These are phyloP conservation scores for Agarophyton chilense DNA, from an alignment of 23 red algal species.

Conservation along the genomic window DNA sequence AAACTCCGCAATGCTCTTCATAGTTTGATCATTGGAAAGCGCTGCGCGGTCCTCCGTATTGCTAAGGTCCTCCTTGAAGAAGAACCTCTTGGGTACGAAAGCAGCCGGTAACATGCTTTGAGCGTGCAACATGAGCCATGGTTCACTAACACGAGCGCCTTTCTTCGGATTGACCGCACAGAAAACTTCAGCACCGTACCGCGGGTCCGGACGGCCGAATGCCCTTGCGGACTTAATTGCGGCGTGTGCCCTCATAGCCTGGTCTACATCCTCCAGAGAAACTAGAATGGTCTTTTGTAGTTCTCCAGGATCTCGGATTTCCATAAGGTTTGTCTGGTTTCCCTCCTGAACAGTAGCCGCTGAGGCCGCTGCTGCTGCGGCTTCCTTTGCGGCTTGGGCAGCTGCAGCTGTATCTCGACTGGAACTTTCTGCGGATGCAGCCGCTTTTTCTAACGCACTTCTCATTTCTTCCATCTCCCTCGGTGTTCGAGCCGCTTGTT, in stretches of 20 bases:
- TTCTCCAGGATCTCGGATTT: constrained; percentile 49
- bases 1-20: constrained; percentile 47
- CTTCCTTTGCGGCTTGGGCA: constrained; percentile 45
- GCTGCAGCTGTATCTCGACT: constrained; percentile 54
- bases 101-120: constrained; percentile 73
- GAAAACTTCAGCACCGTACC: constrained; percentile 71
- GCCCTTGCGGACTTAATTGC: constrained; percentile 51
- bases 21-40: constrained; percentile 32
- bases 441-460: constrained; percentile 31
- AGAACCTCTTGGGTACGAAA: constrained; percentile 71
- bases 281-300: constrained; percentile 63
- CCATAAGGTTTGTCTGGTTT: constrained; percentile 15
- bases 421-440: constrained; percentile 56
- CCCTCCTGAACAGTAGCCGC: constrained; percentile 2
- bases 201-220: constrained; percentile 64
- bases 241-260: constrained; percentile 62
- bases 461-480: constrained; percentile 61
- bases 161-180: constrained; percentile 53
- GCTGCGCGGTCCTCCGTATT: constrained; percentile 26
- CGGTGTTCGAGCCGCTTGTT: constrained; percentile 6
- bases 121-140: constrained; percentile 79
- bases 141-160: constrained; percentile 69
- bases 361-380: constrained; percentile 34
- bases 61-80: constrained; percentile 45
- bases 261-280: constrained; percentile 71